Evolutionary conservation across 2,329 filamentous ascomycete genomes (phyloP).

Genomic region (Sporothrix pallida): DNA sequence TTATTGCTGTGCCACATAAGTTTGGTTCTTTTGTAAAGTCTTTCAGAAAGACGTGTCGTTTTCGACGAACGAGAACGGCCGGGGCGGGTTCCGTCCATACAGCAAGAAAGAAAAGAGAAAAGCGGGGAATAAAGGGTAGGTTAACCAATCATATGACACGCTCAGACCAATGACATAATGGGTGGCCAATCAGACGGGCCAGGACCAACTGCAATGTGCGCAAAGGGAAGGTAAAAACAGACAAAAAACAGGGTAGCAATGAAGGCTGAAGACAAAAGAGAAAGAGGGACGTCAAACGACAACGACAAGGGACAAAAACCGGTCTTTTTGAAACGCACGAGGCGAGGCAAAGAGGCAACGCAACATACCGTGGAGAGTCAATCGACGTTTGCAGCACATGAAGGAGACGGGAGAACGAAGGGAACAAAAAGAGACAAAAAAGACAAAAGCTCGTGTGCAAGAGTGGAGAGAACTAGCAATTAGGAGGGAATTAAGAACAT

Average conservation of each 20-base stretch:
- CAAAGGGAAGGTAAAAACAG: neutral
- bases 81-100: neutral
- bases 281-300: neutral
- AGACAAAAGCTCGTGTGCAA: too few species aligned
- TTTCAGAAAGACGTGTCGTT: neutral
- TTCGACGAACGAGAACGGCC: neutral
- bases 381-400: too few species aligned
- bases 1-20: neutral
- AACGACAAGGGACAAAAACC: neutral
- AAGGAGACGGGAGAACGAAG: too few species aligned
- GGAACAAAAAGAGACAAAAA: too few species aligned
- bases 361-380: too few species aligned
- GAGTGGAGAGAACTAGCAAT: too few species aligned
- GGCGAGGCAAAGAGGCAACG: too few species aligned
- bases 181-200: constrained; percentile 4
- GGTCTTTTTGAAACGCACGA: constrained; percentile 7
- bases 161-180: constrained; percentile 21
- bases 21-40: constrained; percentile 1
- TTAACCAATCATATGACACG: neutral
- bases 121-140: neutral
- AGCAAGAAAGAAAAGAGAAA: neutral
- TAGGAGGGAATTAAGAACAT: too few species aligned
- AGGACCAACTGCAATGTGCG: neutral
- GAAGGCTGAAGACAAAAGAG: neutral
- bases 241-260: neutral